Conservation (phyloP, 441 rosid species). For the Macaranga tanarius region DNA sequence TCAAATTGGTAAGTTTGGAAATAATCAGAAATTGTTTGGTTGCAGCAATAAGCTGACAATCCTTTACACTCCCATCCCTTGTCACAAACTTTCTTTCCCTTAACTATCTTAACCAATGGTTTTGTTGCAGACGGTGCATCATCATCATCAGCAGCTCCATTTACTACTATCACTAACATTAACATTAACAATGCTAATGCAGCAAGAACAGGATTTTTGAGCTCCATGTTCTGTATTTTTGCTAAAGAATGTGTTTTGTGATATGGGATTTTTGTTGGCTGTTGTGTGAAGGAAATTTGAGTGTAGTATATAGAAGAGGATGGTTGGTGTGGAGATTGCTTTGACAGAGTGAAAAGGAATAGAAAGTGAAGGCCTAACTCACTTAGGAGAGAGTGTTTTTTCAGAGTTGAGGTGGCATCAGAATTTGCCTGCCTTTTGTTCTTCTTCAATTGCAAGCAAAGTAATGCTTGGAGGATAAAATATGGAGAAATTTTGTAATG, state of each 20-base stretch:
- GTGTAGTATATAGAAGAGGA: conserved; percentile 19
- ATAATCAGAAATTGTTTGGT: conserved; percentile 68
- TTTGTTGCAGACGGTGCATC: conserved; percentile 32
- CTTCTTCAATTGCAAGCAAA: conserved; percentile 62
- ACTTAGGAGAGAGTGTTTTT: conserved; percentile 46
- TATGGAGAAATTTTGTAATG: too few relatives aligned
- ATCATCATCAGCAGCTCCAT: conserved; percentile 38
- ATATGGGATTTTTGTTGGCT: neutral
- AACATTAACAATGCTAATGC: conserved; percentile 26
- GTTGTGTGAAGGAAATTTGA: conserved; percentile 10
- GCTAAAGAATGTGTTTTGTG: neutral
- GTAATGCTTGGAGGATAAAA: conserved; percentile 16
- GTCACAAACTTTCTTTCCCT: conserved; percentile 72
- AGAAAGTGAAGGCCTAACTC: conserved; percentile 42
- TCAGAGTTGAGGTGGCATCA: conserved; percentile 39
- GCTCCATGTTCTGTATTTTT: conserved; percentile 27
- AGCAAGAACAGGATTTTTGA: conserved; percentile 23
- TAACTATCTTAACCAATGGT: conserved; percentile 64
- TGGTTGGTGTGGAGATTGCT: conserved; percentile 8
- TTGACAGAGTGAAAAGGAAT: conserved; percentile 35
- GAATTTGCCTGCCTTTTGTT: conserved; percentile 43
- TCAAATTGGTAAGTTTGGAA: conserved; percentile 87
- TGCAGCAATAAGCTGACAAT: conserved; percentile 64
- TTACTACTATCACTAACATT: conserved; percentile 24
- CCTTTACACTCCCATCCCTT: conserved; percentile 92